Conservation (phyloP, 2,329 filamentous ascomycete genomes). For the Akanthomyces uredinophilus region DNA sequence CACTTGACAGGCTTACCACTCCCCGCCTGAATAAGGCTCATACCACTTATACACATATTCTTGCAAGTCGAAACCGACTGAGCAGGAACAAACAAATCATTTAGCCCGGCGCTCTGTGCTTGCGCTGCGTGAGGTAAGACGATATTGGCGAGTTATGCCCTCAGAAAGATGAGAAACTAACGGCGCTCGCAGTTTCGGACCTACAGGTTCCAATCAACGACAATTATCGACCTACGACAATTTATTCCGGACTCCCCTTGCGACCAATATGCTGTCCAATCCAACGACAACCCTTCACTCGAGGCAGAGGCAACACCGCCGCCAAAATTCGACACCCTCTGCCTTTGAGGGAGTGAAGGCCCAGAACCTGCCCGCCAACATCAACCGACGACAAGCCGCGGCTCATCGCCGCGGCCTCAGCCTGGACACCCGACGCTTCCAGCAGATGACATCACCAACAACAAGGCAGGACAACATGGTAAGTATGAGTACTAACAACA, state of each 20-base stretch:
- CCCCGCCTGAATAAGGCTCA: constrained; percentile 30
- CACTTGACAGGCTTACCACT: constrained; percentile 17
- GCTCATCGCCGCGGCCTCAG: constrained; percentile 79
- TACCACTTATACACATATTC: constrained; percentile 17
- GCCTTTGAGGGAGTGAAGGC: constrained; percentile 71
- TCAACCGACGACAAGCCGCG: constrained; percentile 36
- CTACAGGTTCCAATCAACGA: constrained; percentile 44
- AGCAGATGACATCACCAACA: constrained; percentile 21
- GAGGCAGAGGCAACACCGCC: constrained; percentile 56
- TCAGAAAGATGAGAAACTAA: constrained; percentile 23
- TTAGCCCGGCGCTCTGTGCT: constrained; percentile 74
- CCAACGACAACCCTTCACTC: constrained; percentile 66
- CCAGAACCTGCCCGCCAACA: constrained; percentile 53
- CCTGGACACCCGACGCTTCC: constrained; percentile 62
- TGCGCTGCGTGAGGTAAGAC: constrained; percentile 74
- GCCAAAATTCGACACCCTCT: constrained; percentile 81
- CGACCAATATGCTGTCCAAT: constrained; percentile 75
- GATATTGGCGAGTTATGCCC: neutral
- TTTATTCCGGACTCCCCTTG: constrained; percentile 61
- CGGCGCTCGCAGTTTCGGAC: constrained; percentile 36
- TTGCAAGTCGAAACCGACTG: constrained; percentile 43
- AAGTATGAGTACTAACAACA: constrained; percentile 51
- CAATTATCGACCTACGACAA: constrained; percentile 48
- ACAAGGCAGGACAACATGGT: constrained; percentile 35
- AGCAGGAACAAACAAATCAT: constrained; percentile 36